These are phyloP conservation scores for Striga hermonthica DNA, from an alignment of 305 asterid genomes.

Conservation along the genomic window DNA sequence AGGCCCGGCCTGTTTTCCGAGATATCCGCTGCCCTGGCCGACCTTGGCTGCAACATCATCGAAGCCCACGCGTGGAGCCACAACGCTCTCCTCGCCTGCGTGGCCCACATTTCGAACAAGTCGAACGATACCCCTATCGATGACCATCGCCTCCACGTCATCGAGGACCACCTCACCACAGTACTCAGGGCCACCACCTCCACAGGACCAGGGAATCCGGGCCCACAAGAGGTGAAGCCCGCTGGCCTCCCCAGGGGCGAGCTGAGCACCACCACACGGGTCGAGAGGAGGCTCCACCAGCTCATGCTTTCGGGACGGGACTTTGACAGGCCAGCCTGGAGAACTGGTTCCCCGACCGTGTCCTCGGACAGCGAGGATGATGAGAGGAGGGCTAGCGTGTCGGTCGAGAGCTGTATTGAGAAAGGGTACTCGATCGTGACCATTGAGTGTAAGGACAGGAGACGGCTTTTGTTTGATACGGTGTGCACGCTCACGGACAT, in stretches of 20 bases:
- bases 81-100: conserved; percentile 61
- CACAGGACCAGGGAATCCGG: conserved; percentile 31
- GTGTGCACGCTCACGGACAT: conserved; percentile 80
- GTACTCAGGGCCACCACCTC: conserved; percentile 58
- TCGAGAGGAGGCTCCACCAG: conserved; percentile 73
- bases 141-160: conserved; percentile 47
- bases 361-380: conserved; percentile 30
- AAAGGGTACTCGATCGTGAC: conserved; percentile 69
- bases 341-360: conserved; percentile 2
- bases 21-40: conserved; percentile 78
- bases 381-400: conserved; percentile 38
- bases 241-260: conserved; percentile 49
- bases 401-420: conserved; percentile 63
- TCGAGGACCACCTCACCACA: conserved; percentile 60
- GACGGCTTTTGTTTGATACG: conserved; percentile 79
- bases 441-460: conserved; percentile 62
- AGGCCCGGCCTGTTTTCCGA: conserved; percentile 75
- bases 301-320: conserved; percentile 63
- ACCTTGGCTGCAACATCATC: conserved; percentile 64
- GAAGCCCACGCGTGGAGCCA: conserved; percentile 90
- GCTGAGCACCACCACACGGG: conserved; percentile 43
- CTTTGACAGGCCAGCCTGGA: conserved; percentile 42
- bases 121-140: conserved; percentile 44
- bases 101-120: conserved; percentile 58
- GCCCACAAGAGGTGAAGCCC: conserved; percentile 48